phyloP scores from a whole-genome alignment of 768 basidiomycete species.

The Boletus fagicola region DNA sequence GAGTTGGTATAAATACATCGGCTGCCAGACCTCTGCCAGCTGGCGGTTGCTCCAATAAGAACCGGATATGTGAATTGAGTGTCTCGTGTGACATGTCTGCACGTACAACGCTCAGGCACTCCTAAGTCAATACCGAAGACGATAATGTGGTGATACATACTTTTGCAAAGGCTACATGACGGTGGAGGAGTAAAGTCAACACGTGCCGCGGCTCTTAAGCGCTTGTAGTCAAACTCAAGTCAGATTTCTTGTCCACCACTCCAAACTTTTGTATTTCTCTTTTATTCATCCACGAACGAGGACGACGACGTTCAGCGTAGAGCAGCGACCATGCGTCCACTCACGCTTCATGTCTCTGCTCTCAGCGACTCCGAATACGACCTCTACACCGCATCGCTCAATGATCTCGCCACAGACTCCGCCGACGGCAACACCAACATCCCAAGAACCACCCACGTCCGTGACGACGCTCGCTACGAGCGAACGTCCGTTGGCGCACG shows the following conservation, averaged over 20 bases:
- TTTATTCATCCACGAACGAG: not conserved
- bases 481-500: conserved; percentile 52
- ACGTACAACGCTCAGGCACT: not conserved
- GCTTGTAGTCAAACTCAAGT: not conserved
- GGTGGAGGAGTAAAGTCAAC: conserved; percentile 4
- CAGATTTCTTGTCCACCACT: not conserved
- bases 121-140: not conserved
- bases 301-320: not conserved
- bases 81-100: conserved; percentile 9
- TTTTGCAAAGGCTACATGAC: not conserved
- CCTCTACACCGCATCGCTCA: conserved; percentile 60
- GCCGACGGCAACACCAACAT: conserved; percentile 20
- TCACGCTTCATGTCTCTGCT: conserved; percentile 71
- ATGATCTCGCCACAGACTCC: conserved; percentile 45
- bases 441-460: conserved; percentile 1
- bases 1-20: not conserved
- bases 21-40: not conserved
- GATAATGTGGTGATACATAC: not conserved
- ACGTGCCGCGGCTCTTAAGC: conserved; percentile 10
- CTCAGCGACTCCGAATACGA: conserved; percentile 72
- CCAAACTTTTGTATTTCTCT: not conserved
- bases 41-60: not conserved
- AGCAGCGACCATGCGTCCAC: conserved; percentile 49
- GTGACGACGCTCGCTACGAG: conserved; percentile 54
- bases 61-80: not conserved